Conservation (phyloP, 1,284 basidiomycete genomes). For the Malassezia furfur region DNA sequence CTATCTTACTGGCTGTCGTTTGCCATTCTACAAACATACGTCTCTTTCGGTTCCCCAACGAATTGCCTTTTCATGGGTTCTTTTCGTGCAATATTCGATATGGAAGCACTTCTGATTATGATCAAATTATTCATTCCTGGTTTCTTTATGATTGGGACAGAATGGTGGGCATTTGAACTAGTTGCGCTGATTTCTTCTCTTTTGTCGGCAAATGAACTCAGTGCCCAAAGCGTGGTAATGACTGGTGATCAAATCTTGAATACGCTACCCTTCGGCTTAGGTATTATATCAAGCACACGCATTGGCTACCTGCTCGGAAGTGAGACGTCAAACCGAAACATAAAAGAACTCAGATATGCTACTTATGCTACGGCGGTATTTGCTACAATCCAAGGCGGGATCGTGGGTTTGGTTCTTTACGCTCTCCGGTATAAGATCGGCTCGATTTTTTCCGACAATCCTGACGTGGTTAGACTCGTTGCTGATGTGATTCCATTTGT, state of each 20-base stretch:
- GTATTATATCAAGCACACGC: constrained; percentile 61
- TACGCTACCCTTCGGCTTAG: constrained; percentile 61
- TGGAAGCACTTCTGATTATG: too few relatives aligned
- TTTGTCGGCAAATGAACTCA: constrained; percentile 58
- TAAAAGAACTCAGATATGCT: not conserved
- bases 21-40: constrained; percentile 53
- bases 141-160: constrained; percentile 66
- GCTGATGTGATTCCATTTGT: constrained; percentile 67
- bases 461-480: constrained; percentile 57
- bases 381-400: not conserved
- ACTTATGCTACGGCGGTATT: not conserved
- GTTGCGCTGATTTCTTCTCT: constrained; percentile 66
- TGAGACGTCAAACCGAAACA: constrained; percentile 48
- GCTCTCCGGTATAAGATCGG: not conserved
- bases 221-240: constrained; percentile 69
- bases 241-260: constrained; percentile 68
- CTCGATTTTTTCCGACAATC: constrained; percentile 60
- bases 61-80: not conserved
- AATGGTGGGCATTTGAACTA: constrained; percentile 72
- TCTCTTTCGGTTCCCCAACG: constrained; percentile 41
- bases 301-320: constrained; percentile 66
- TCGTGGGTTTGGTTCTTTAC: not conserved
- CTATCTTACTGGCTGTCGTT: constrained; percentile 64
- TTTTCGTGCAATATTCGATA: not conserved
- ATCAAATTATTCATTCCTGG: constrained; percentile 62